A percentile compares a stretch with the other conserved stretches of the same genome.
These are phyloP conservation scores for Rhizopogon sp. DNA, from an alignment of 768 basidiomycete genomes.

Conservation along the genomic window DNA sequence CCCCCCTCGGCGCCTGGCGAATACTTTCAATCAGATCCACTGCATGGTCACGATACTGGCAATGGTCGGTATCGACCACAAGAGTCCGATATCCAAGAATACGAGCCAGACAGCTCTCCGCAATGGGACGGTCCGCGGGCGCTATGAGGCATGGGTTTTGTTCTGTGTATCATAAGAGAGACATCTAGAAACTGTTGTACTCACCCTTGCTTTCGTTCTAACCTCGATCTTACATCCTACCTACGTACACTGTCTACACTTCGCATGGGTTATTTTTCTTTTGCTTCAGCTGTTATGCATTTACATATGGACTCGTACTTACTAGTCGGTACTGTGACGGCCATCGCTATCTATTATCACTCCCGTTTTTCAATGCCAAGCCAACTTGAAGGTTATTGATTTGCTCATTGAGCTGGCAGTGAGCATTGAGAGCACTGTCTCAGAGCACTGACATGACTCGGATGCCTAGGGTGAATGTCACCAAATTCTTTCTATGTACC, in stretches of 20 bases:
- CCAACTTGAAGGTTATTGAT: background rate
- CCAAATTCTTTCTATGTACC: too few species aligned
- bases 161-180: constrained; percentile 10
- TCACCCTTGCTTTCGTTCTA: constrained; percentile 2
- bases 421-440: too few species aligned
- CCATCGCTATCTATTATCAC: background rate
- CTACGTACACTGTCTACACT: background rate
- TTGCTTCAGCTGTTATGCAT: background rate
- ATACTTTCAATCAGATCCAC: background rate
- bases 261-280: background rate
- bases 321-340: background rate
- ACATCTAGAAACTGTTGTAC: constrained; percentile 6
- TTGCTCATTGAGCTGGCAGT: too few species aligned
- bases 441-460: too few species aligned
- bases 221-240: background rate
- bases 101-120: background rate
- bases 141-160: constrained; percentile 18
- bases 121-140: constrained; percentile 9
- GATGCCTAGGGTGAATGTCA: too few species aligned
- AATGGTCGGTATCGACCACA: constrained; percentile 9
- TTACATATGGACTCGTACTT: background rate
- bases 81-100: background rate
- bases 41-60: background rate
- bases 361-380: background rate
- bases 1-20: background rate